Evolutionary conservation across 176 grass and related monocot genomes (phyloP).

Genomic region (Oryza glaberrima): DNA sequence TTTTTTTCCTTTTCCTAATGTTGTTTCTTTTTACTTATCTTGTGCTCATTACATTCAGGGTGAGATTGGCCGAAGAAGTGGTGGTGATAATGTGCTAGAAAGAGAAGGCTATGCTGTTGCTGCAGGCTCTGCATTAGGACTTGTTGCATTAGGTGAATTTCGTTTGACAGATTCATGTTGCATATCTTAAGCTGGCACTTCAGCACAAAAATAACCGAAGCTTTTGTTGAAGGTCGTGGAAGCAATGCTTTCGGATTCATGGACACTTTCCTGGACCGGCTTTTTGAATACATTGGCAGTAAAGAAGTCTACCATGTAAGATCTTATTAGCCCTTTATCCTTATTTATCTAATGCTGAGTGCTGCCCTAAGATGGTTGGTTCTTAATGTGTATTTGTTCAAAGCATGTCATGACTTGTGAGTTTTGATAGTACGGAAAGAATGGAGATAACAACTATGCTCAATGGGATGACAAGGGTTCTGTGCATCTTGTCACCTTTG

Average conservation of each 20-base stretch:
- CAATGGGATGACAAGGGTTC: background rate
- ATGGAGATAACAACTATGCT: background rate
- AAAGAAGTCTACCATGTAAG: conserved; percentile 85
- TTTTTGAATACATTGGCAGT: conserved; percentile 83
- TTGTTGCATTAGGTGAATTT: conserved; percentile 88
- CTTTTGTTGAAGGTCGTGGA: conserved; percentile 65
- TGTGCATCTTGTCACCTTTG: background rate
- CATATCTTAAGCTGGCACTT: conserved; percentile 22
- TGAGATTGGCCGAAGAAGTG: conserved; percentile 99
- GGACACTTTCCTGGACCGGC: conserved; percentile 85
- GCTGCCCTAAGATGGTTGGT: conserved; percentile 10
- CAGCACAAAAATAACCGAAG: conserved; percentile 22
- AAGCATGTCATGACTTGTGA: background rate
- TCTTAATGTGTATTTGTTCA: conserved; percentile 32
- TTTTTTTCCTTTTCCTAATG: background rate
- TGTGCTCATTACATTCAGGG: conserved; percentile 52
- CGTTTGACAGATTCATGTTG: conserved; percentile 37
- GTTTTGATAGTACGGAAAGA: background rate
- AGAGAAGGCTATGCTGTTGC: conserved; percentile 99
- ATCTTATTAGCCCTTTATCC: conserved; percentile 9
- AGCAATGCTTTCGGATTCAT: conserved; percentile 73
- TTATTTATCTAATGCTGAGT: conserved; percentile 9
- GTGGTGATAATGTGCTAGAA: conserved; percentile 97
- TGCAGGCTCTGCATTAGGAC: conserved; percentile 89
- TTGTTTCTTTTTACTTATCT: background rate